Evolutionary conservation across 345 rosid genomes (phyloP), one percentile per base, ranked within the genome.

Genomic region (Eucalyptus tenuipes): DNA sequence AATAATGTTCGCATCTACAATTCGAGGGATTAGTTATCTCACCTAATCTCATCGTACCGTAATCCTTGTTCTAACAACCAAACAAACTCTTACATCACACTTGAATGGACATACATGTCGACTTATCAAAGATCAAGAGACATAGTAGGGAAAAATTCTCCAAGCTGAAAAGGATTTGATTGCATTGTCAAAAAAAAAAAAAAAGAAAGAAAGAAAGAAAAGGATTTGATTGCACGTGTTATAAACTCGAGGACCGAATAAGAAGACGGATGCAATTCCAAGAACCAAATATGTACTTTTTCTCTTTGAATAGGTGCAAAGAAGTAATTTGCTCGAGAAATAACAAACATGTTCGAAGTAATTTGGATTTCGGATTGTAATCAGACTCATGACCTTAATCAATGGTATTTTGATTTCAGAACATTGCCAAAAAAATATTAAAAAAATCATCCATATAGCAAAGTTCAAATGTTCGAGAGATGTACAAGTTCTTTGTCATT

Each of bases 361-460:
- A 55, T 55, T 55, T 22, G 29, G 61, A 25, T 55, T 55, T 55
- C 1, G 29, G 1, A 55, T 55, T 8, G 61, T 55, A 55, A 24
- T 55, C 6, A 24, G 2, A 10, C 5, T 55, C 61, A 10, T 24
- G 61, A 24, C 2, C 29, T 55, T 24, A 55, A 2, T 0, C 0
- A 8, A 55, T 55, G 13, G 6, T 4, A 55, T 55, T 55, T 55
- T 55, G 27, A 22, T 55, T 55, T 55, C 13, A 9, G 13, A 24
- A 55, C 29, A 55, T 1, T 10, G 6, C 13, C 29, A 10, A 55
- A 55, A 55, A 16, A 3, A 55, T 9, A 9, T 24, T 55, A 24
- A 55, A 24, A 55, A 13, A 55, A 55, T 25, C 6, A 24, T 55
- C 13, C 1, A 55, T 55, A 55, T 55, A 4, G 3, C 13, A 10